Evolutionary conservation across 306 rosid species (phyloP), one percentile per base, ranked within the genome.

Genomic region (Sophora flavescens): DNA sequence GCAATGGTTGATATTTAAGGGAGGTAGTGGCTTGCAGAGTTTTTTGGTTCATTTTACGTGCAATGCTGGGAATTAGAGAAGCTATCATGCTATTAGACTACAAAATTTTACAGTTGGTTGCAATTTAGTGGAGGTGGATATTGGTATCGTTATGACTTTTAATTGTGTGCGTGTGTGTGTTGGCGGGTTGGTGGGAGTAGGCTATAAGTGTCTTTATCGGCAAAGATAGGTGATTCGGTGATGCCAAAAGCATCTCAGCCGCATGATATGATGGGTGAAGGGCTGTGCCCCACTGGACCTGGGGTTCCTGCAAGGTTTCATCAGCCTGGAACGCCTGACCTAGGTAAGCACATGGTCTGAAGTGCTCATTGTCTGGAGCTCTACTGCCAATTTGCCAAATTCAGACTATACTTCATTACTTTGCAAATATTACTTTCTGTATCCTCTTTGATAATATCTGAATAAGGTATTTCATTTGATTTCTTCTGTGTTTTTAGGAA

Each of bases 261-360:
- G 17, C 51, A 61, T 42, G 53, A 18, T 32, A 30, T 45, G 54
- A 15, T 28, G 61, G 26, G 8, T 44, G 51, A 68, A 71, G 41
- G 60, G 50, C 26, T 62, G 61, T 28, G 53, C 35, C 50, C 63
- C 16, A 30, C 0, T 30, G 32, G 32, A 30, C 65, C 42, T 58
- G 41, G 78, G 58, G 56, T 44, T 57, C 44, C 30, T 41, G 54
- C 56, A 14, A 58, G 30, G 45, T 73, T 30, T 30, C 78, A 45
- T 72, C 12, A 4, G 32, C 26, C 26, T 56, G 66, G 52, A 44
- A 9, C 22, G 38, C 70, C 47, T 15, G 58, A n/a, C 63, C 45
- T 60, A 48, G 56, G 57, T 45, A 28, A 45, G n/a, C 64, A 48
- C 10, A 14, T 50, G 11, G 65, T 47, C 57, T 50, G 33, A 50